Conservation (phyloP, 192 early-diverging fungal species). For the Linderina pennispora region DNA sequence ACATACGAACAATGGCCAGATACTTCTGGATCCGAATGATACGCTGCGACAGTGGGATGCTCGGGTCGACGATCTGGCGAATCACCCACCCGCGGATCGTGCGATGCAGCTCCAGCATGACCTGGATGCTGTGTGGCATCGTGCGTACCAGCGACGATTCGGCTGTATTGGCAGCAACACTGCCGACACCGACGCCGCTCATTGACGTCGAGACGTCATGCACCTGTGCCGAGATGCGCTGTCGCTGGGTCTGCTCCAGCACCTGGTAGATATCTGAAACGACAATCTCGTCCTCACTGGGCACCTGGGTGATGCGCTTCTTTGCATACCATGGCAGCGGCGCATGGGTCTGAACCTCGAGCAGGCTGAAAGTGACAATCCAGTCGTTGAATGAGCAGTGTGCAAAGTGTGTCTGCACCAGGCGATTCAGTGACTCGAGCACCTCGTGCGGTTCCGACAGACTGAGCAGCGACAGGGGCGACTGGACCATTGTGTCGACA, state of each 20-base stretch:
- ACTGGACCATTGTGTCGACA: conserved; percentile 11
- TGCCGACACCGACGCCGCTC: conserved; percentile 7
- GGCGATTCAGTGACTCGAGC: conserved; percentile 34
- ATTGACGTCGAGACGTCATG: conserved; percentile 5
- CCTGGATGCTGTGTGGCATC: conserved; percentile 61
- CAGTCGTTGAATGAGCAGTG: conserved; percentile 46
- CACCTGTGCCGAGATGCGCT: conserved; percentile 10
- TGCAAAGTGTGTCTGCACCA: conserved; percentile 45
- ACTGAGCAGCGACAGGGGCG: conserved; percentile 33
- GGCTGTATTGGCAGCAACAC: conserved; percentile 31
- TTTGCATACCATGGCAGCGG: conserved; percentile 47
- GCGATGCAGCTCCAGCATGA: conserved; percentile 59
- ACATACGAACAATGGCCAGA: conserved; percentile 52
- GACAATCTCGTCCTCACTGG: conserved; percentile 53
- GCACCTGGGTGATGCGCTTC: conserved; percentile 36
- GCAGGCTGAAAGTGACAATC: conserved; percentile 42
- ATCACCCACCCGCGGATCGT: conserved; percentile 65
- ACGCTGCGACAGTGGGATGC: conserved; percentile 46
- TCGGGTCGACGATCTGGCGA: conserved; percentile 49
- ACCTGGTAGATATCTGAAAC: conserved; percentile 62
- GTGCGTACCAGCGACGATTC: conserved; percentile 51
- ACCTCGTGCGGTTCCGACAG: conserved; percentile 17
- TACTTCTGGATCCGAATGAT: conserved; percentile 55
- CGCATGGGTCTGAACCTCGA: conserved; percentile 45
- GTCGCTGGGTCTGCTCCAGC: conserved; percentile 51